phyloP scores from a whole-genome alignment of 192 early-diverging fungal species.

The Coemansia sp. region DNA sequence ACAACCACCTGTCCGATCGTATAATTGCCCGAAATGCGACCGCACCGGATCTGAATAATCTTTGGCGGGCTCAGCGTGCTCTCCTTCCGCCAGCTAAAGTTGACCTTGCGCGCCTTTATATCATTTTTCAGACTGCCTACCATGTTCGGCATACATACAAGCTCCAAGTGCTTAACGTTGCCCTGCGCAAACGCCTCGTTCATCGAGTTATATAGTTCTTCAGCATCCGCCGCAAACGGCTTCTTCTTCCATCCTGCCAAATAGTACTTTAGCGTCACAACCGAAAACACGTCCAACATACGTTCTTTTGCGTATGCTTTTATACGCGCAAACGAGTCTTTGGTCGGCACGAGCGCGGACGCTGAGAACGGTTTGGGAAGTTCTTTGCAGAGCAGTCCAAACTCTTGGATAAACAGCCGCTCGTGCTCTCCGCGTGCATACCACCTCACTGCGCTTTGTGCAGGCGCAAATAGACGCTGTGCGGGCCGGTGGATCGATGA shows the following conservation, averaged over 20 bases:
- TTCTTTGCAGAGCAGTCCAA: conserved; percentile 28
- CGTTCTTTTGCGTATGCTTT: conserved; percentile 3
- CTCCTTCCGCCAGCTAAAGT: conserved; percentile 64
- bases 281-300: conserved; percentile 14
- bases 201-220: conserved; percentile 64
- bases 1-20: conserved; percentile 66
- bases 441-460: conserved; percentile 4
- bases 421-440: conserved; percentile 23
- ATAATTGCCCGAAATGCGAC: conserved; percentile 43
- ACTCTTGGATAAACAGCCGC: conserved; percentile 35
- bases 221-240: conserved; percentile 59
- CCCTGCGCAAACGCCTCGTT: conserved; percentile 69
- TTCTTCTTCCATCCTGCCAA: conserved; percentile 53
- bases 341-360: conserved; percentile 17
- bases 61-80: conserved; percentile 56
- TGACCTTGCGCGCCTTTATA: conserved; percentile 56
- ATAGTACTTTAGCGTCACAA: conserved; percentile 22
- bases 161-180: conserved; percentile 56
- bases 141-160: conserved; percentile 63
- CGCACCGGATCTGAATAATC: conserved; percentile 62
- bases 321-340: conserved; percentile 3
- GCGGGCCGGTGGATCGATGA: not conserved
- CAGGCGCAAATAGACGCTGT: not conserved
- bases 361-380: conserved; percentile 15
- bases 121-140: conserved; percentile 62